Evolutionary conservation across 192 early-diverging fungal genomes (phyloP), one percentile per base, ranked within the genome.

Genomic region (Funneliformis geosporum): DNA sequence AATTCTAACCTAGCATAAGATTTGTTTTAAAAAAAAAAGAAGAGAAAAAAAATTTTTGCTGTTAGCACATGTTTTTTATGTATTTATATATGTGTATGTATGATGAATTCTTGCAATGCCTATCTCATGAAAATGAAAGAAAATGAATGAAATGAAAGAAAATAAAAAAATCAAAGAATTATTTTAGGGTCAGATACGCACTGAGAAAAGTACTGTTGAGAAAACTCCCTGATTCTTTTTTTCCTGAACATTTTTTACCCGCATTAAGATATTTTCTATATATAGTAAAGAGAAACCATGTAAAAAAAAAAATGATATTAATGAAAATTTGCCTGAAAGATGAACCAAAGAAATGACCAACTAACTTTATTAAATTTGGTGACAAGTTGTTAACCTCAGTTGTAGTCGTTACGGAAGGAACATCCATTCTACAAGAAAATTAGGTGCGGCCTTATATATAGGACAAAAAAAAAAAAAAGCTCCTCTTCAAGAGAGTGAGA

Each of bases 171-270:
- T 38, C 10, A 8, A n/a, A n/a, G n/a, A n/a, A n/a, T 1, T 23
- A 8, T 65, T 65, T 27, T 16, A 66, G 5, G 28, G 25, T 12
- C 21, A 55, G 18, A 66, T 66, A 66, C 64, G 25, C 64, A 66
- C 64, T 66, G 27, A 66, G 64, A 27, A 5, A 66, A 33, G 11
- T 38, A 27, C 0, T 60, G 59, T 60, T 66, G 64, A 66, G 64
- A 66, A 66, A 66, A 66, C 64, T 66, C 64, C 64, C 33, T 66
- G 33, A 66, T 18, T 66, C 64, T 66, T 33, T 66, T 66, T 66
- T 66, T 66, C 33, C 64, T 66, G 64, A 66, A 27, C 64, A 66
- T 66, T 27, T 66, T 66, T 66, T 66, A 66, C 64, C 64, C 64
- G 64, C 64, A 66, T 66, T 66, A 66, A 66, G 64, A 66, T 33